These are phyloP conservation scores for Didymella pinodella DNA, from an alignment of 2,329 filamentous ascomycete genomes.

Conservation along the genomic window DNA sequence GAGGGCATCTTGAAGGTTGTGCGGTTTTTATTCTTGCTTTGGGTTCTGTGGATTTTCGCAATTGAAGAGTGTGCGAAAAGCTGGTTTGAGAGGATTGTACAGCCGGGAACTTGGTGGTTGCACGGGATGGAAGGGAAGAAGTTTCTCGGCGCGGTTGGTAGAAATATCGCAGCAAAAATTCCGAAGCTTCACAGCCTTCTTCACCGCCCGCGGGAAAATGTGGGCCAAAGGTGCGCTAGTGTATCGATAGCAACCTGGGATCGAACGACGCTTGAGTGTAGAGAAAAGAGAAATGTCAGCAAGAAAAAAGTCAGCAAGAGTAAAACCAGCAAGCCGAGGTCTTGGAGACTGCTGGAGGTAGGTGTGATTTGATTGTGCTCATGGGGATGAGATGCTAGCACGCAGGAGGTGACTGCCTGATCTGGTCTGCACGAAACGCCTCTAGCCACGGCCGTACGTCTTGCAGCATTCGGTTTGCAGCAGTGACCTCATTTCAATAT, in stretches of 20 bases:
- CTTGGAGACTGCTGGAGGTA: too few species aligned
- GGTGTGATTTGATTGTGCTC: background rate
- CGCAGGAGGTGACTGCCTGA: background rate
- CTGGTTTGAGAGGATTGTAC: conserved; percentile 23
- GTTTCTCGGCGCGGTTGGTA: conserved; percentile 8
- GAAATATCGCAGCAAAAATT: conserved; percentile 10
- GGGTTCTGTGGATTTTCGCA: background rate
- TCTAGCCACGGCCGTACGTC: background rate
- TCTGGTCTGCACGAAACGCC: background rate
- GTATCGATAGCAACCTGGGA: conserved; percentile 16
- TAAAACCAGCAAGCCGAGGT: background rate
- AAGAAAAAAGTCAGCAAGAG: conserved; percentile 1
- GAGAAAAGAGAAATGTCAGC: background rate
- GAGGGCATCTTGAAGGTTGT: conserved; percentile 44
- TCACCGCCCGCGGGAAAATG: conserved; percentile 39
- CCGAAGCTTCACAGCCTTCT: conserved; percentile 32
- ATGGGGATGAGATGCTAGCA: too few species aligned
- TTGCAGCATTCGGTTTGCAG: background rate
- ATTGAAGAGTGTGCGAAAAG: background rate
- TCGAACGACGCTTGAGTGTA: conserved; percentile 7
- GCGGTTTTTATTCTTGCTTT: conserved; percentile 10
- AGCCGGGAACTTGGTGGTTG: conserved; percentile 32
- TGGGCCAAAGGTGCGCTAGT: conserved; percentile 11
- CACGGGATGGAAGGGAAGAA: conserved; percentile 25
- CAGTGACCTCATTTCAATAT: background rate